A percentile compares a stretch with the other conserved stretches of the same genome.
Conservation (phyloP, 352 stramenopile genomes). For the Pythium apleroticum region DNA sequence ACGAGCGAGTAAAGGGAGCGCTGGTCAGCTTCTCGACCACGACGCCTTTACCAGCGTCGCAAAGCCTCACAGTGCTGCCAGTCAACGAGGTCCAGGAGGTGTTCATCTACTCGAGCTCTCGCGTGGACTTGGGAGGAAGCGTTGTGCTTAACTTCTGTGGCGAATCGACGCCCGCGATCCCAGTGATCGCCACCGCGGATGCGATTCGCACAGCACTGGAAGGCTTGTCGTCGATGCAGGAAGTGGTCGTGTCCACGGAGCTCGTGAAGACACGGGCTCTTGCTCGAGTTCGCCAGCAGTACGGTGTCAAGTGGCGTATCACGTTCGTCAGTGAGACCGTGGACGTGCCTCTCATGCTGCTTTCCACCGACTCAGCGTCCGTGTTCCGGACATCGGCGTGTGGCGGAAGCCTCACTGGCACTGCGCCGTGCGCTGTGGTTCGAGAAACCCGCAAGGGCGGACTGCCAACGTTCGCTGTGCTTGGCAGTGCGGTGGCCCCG, state of each 20-base stretch:
- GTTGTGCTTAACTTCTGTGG: slow-evolving; percentile 68
- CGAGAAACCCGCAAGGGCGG: slow-evolving; percentile 38
- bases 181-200: slow-evolving; percentile 39
- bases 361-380: slow-evolving; percentile 37
- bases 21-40: slow-evolving; percentile 24
- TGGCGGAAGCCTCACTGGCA: slow-evolving; percentile 55
- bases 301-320: slow-evolving; percentile 68
- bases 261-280: slow-evolving; percentile 24
- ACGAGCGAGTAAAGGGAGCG: slow-evolving; percentile 43
- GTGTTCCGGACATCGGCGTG: slow-evolving; percentile 47
- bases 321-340: slow-evolving; percentile 43
- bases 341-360: slow-evolving; percentile 47
- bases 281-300: slow-evolving; percentile 40
- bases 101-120: slow-evolving; percentile 57
- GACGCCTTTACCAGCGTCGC: slow-evolving; percentile 14
- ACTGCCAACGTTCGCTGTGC: slow-evolving; percentile 24
- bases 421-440: slow-evolving; percentile 50
- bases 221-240: slow-evolving; percentile 55
- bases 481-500: slow-evolving; percentile 4
- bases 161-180: slow-evolving; percentile 49
- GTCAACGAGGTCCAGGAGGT: slow-evolving; percentile 69
- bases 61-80: slow-evolving; percentile 31
- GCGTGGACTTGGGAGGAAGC: slow-evolving; percentile 52
- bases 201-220: slow-evolving; percentile 61
- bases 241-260: slow-evolving; percentile 47